phyloP scores from a whole-genome alignment of 2,329 filamentous ascomycete genomes.

The Diaporthe helianthi region DNA sequence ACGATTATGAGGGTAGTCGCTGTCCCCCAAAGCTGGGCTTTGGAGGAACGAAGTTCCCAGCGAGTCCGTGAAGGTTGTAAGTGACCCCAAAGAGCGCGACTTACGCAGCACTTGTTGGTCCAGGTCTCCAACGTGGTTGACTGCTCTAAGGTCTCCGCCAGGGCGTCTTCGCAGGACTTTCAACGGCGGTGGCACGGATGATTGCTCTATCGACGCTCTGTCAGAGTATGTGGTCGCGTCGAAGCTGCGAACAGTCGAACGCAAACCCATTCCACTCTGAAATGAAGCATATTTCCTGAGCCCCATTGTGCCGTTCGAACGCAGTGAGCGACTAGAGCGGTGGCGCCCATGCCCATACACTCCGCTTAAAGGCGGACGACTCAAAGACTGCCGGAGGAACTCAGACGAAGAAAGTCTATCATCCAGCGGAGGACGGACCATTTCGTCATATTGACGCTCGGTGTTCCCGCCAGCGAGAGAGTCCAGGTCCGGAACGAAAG shows the following conservation, averaged over 20 bases:
- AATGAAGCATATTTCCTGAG: conserved; percentile 66
- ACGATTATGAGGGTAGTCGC: conserved; percentile 50
- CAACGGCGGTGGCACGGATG: conserved; percentile 59
- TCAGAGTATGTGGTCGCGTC: conserved; percentile 65
- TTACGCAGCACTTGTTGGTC: conserved; percentile 57
- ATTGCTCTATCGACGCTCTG: conserved; percentile 53
- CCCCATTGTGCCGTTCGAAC: conserved; percentile 58
- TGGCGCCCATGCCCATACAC: conserved; percentile 52
- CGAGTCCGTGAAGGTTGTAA: conserved; percentile 68
- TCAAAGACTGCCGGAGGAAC: conserved; percentile 42
- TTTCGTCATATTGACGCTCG: conserved; percentile 44
- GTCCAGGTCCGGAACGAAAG: conserved; percentile 55
- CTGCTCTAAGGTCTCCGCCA: conserved; percentile 76
- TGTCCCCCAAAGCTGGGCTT: conserved; percentile 46
- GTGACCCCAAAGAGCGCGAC: conserved; percentile 65
- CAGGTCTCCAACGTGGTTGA: conserved; percentile 68
- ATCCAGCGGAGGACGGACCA: conserved; percentile 43
- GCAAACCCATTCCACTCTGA: conserved; percentile 60
- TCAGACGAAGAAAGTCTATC: conserved; percentile 39
- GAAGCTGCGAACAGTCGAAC: conserved; percentile 64
- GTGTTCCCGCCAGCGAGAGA: conserved; percentile 42
- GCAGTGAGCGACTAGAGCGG: conserved; percentile 56
- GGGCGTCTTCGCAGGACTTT: conserved; percentile 74
- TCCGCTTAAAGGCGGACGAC: conserved; percentile 45
- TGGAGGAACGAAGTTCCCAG: conserved; percentile 63